These are phyloP conservation scores for Clonostachys sp. DNA, from an alignment of 2,329 filamentous ascomycete species.

Conservation along the genomic window DNA sequence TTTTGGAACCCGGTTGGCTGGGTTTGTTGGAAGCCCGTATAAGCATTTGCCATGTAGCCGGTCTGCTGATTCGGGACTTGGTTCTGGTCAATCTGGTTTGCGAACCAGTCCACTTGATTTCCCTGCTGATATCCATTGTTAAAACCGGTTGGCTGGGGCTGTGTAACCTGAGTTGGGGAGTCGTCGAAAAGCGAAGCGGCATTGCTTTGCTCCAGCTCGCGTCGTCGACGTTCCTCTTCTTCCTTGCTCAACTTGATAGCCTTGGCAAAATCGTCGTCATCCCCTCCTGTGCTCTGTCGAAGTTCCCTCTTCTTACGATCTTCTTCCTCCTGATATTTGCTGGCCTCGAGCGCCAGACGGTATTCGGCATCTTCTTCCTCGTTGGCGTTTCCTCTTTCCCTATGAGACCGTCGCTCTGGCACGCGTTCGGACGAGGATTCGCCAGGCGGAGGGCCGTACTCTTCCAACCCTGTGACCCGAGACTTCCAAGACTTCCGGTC, in stretches of 20 bases:
- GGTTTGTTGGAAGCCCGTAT: conserved; percentile 46
- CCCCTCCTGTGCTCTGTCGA: conserved; percentile 40
- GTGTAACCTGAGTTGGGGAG: conserved; percentile 50
- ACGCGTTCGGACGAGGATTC: conserved; percentile 30
- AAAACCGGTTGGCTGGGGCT: conserved; percentile 80
- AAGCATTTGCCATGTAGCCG: conserved; percentile 58
- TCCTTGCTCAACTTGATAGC: conserved; percentile 92
- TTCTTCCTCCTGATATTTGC: conserved; percentile 92
- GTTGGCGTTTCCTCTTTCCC: conserved; percentile 17
- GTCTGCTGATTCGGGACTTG: conserved; percentile 60
- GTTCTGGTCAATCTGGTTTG: conserved; percentile 80
- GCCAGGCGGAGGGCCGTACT: conserved; percentile 51
- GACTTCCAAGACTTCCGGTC: conserved; percentile 97
- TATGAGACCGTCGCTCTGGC: conserved; percentile 37
- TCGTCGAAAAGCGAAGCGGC: conserved; percentile 87
- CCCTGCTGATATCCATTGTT: conserved; percentile 99
- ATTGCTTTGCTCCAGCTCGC: conserved; percentile 84
- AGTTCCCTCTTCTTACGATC: conserved; percentile 70
- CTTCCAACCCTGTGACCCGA: conserved; percentile 87
- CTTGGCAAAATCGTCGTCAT: conserved; percentile 88
- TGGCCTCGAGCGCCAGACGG: conserved; percentile 85
- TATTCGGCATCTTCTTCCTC: conserved; percentile 92
- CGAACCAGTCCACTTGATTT: conserved; percentile 93
- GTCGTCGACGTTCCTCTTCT: conserved; percentile 85
- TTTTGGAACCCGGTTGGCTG: conserved; percentile 43